These are phyloP conservation scores for Cadophora gregata DNA, from an alignment of 2,329 filamentous ascomycete genomes.

Conservation along the genomic window DNA sequence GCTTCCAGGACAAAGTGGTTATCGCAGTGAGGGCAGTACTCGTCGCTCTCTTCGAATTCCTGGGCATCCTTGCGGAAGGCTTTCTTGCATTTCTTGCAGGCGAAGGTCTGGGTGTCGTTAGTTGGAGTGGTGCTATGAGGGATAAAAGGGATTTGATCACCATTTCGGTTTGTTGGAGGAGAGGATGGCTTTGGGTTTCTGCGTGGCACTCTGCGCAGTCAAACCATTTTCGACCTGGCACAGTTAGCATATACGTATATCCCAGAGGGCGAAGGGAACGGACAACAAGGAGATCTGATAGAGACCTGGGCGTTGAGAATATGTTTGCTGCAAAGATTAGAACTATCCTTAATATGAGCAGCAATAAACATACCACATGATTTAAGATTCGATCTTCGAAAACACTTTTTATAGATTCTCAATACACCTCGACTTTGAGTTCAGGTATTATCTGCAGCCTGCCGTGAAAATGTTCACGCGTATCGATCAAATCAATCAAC, in stretches of 20 bases:
- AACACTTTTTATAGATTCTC: neutral
- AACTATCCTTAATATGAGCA: conserved; percentile 11
- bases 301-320: conserved; percentile 97
- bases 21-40: conserved; percentile 98
- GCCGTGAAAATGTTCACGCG: conserved; percentile 20
- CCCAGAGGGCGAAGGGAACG: conserved; percentile 43
- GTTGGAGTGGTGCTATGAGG: neutral
- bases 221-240: conserved; percentile 90
- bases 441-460: neutral
- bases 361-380: conserved; percentile 41
- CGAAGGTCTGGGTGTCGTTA: conserved; percentile 63
- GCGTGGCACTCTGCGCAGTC: conserved; percentile 95
- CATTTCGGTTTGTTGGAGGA: conserved; percentile 85
- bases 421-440: neutral
- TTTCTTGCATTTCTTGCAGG: conserved; percentile 99
- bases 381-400: neutral
- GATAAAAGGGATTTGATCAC: conserved; percentile 43
- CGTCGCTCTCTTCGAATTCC: conserved; percentile 95
- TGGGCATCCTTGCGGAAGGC: conserved; percentile 92
- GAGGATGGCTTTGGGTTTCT: conserved; percentile 78
- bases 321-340: conserved; percentile 75
- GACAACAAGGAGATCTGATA: conserved; percentile 96
- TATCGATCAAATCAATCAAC: conserved; percentile 5
- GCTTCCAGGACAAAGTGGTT: conserved; percentile 98
- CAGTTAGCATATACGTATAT: neutral